Evolutionary conservation across 2,329 filamentous ascomycete species (phyloP).

Genomic region (Lecanicillium sp.): DNA sequence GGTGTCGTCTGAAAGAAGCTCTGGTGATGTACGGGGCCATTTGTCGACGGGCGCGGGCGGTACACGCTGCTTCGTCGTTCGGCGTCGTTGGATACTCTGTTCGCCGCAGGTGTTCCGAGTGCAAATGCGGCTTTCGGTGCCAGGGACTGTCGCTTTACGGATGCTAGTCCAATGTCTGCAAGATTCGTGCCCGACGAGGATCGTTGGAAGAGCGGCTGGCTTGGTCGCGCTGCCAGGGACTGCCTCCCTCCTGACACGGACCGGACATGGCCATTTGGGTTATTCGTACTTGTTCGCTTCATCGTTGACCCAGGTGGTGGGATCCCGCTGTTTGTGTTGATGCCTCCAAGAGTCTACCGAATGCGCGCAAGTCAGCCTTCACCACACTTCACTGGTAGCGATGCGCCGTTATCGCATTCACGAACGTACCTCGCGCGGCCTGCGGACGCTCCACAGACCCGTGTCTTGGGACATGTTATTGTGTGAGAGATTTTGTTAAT

Average conservation of each 20-base stretch:
- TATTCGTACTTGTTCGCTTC: conserved; percentile 70
- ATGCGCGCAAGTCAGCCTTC: conserved; percentile 3
- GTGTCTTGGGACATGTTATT: conserved; percentile 73
- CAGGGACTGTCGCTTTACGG: conserved; percentile 74
- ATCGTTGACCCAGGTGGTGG: conserved; percentile 88
- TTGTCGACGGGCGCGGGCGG: conserved; percentile 58
- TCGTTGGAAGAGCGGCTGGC: conserved; percentile 79
- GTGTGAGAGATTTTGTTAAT: background rate
- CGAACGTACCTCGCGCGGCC: conserved; percentile 72
- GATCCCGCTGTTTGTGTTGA: conserved; percentile 76
- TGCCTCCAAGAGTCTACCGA: conserved; percentile 71
- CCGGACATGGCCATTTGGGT: conserved; percentile 64
- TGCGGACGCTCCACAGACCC: conserved; percentile 84
- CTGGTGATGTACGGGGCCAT: conserved; percentile 66
- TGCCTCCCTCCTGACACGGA: conserved; percentile 77
- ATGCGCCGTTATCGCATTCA: no score
- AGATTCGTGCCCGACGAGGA: conserved; percentile 77
- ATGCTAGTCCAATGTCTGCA: conserved; percentile 71
- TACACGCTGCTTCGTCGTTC: conserved; percentile 78
- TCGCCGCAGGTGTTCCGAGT: conserved; percentile 44
- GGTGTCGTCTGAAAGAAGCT: conserved; percentile 92
- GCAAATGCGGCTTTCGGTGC: conserved; percentile 58
- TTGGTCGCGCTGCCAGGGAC: conserved; percentile 77
- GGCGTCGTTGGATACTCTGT: conserved; percentile 41
- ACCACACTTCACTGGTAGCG: no score